These are phyloP conservation scores for Arthrobotrys conoides DNA, from an alignment of 2,329 filamentous ascomycete genomes.

Conservation along the genomic window DNA sequence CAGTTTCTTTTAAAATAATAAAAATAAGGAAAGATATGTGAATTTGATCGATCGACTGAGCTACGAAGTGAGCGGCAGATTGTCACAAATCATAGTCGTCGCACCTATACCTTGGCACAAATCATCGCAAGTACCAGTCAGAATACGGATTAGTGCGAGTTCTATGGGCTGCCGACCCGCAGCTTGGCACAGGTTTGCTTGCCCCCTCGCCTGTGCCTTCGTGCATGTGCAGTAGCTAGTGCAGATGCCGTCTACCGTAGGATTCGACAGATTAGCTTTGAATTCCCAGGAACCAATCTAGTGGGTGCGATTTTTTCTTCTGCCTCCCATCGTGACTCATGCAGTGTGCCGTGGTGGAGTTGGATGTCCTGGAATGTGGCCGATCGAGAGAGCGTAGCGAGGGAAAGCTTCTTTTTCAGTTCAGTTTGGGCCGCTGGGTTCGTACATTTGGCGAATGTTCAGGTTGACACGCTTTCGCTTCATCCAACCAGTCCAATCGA, in stretches of 20 bases:
- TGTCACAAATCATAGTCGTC: too few species aligned
- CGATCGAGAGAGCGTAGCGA: background rate
- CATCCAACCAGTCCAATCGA: constrained; percentile 90
- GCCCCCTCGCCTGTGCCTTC: constrained; percentile 12
- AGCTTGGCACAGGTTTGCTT: constrained; percentile 15
- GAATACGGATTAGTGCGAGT: constrained; percentile 9
- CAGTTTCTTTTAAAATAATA: background rate
- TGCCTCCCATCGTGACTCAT: constrained; percentile 28
- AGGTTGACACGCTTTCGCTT: constrained; percentile 87
- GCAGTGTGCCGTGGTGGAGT: constrained; percentile 26
- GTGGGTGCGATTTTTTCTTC: background rate
- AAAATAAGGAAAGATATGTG: background rate
- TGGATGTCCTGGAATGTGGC: constrained; percentile 13
- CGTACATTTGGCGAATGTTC: constrained; percentile 89
- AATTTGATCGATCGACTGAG: background rate
- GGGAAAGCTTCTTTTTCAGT: background rate
- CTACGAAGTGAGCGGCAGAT: background rate
- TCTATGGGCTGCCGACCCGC: constrained; percentile 28
- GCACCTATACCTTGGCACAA: too few species aligned
- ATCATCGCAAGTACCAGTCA: constrained; percentile 5
- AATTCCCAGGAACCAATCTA: constrained; percentile 18
- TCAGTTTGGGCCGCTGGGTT: constrained; percentile 4
- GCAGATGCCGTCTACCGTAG: background rate
- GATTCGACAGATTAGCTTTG: background rate
- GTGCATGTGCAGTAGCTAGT: constrained; percentile 1